These are phyloP conservation scores for Magnolia changhungtana DNA, from an alignment of 164 flowering plant genomes.

Conservation along the genomic window DNA sequence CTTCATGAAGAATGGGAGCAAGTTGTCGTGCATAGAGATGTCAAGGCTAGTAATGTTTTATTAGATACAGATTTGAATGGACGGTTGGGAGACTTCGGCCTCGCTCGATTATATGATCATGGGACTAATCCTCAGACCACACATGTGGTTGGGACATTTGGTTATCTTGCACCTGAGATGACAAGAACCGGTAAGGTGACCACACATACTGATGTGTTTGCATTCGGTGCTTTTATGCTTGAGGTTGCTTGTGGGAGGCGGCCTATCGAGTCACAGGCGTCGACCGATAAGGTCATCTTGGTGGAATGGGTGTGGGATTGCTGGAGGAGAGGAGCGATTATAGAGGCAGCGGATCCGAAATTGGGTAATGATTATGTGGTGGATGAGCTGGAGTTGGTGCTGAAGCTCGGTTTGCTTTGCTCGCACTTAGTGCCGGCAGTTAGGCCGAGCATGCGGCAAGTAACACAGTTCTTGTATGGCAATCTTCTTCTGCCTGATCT, in stretches of 20 bases:
- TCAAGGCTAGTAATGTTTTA: slow-evolving; percentile 45
- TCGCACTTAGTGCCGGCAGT: slow-evolving; percentile 13
- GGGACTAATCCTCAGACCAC: slow-evolving; percentile 35
- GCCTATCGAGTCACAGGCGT: slow-evolving; percentile 19
- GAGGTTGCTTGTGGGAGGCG: slow-evolving; percentile 46
- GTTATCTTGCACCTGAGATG: slow-evolving; percentile 49
- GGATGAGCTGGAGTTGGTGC: slow-evolving; percentile 22
- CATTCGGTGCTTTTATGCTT: slow-evolving; percentile 44
- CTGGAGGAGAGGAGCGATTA: slow-evolving; percentile 19
- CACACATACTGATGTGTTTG: slow-evolving; percentile 37
- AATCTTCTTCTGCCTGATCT: slow-evolving; percentile 12
- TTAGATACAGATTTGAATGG: slow-evolving; percentile 38
- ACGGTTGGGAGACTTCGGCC: slow-evolving; percentile 45
- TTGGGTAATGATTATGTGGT: slow-evolving; percentile 8
- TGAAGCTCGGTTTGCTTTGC: slow-evolving; percentile 27
- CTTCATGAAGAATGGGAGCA: slow-evolving; percentile 59
- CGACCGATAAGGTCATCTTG: slow-evolving; percentile 1
- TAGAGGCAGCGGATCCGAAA: slow-evolving; percentile 17
- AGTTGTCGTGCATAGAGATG: slow-evolving; percentile 45
- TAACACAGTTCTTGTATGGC: slow-evolving; percentile 16
- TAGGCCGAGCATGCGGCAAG: slow-evolving; percentile 30
- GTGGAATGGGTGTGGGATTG: slow-evolving; percentile 22
- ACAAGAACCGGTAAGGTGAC: slow-evolving; percentile 32
- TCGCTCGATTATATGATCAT: slow-evolving; percentile 41
- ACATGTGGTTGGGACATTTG: slow-evolving; percentile 41